Evolutionary conservation across 768 basidiomycete species (phyloP), one percentile per base, ranked within the genome.

Genomic region (Leccinellum albellum): DNA sequence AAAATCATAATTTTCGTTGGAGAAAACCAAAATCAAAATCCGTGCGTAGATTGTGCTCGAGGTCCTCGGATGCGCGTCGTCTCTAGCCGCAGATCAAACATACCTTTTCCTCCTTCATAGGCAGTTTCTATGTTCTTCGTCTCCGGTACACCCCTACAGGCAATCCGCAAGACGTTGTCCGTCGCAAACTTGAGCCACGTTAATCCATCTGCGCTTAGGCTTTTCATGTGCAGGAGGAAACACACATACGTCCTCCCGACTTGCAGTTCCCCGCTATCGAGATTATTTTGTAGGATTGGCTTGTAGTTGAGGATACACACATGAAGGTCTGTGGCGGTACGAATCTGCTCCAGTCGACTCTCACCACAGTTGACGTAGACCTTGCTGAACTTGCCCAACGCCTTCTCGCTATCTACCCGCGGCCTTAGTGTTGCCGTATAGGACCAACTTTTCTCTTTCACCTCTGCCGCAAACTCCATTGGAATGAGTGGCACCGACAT

Each of bases 111-210:
- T 9, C 1, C 50, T 37, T 55, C 51, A 1, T 26, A 24, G 17
- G 7, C 28, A 12, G 20, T 24, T 15, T 54, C 51, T 9, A 3
- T 3, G 20, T 21, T 33, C 26, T 8, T 33, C 32, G 24, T 40
- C 29, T 47, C 47, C n/a, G 64, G 56, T 14, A 14, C 10, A 3
- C 51, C 61, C 12, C 2, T 56, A 13, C 61, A 68, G n/a, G 23
- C 3, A 13, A 68, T 56, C 17, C 48, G 56, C 35, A 69, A 50
- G n/a, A 64, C 28, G 46, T 68, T 69, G 29, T 68, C 65, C 14
- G 67, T 62, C 32, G 60, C 46, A 45, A 68, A 54, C 57, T 68
- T 68, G 46, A 67, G 57, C 67, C 67, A 69, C 20, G 58, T 56
- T 20, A 55, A 17, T 44, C 52, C 58, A 14, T 52, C 59, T 23